These are phyloP conservation scores for Trifolium dubium DNA, from an alignment of 306 rosid species.

Conservation along the genomic window DNA sequence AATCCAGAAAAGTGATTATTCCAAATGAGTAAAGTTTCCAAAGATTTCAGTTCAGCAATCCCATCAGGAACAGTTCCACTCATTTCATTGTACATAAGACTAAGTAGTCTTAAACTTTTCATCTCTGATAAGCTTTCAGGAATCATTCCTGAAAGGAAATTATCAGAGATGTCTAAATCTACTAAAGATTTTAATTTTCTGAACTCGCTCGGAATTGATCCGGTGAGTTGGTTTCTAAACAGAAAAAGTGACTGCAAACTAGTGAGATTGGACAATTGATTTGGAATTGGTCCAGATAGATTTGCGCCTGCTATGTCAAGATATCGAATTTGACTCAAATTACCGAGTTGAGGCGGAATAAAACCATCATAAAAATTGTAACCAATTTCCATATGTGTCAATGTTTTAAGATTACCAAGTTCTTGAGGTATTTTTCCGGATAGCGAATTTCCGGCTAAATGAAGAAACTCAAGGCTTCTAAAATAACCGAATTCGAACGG, in stretches of 20 bases:
- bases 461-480: conserved; percentile 76
- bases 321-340: conserved; percentile 78
- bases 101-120: conserved; percentile 68
- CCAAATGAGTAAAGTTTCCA: conserved; percentile 90
- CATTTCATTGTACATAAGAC: conserved; percentile 90
- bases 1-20: conserved; percentile 72
- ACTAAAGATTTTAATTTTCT: conserved; percentile 54
- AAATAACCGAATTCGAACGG: conserved; percentile 84
- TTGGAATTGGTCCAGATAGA: conserved; percentile 75
- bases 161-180: conserved; percentile 87
- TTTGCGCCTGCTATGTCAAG: conserved; percentile 92
- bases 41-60: conserved; percentile 75
- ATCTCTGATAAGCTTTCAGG: conserved; percentile 76
- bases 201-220: conserved; percentile 70
- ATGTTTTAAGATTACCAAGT: conserved; percentile 81
- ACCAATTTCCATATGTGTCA: conserved; percentile 93
- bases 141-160: conserved; percentile 75
- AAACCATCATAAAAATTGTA: conserved; percentile 69
- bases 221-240: conserved; percentile 76
- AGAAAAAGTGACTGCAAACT: conserved; percentile 76
- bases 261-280: conserved; percentile 73
- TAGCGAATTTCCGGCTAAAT: conserved; percentile 85
- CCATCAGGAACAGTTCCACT: conserved; percentile 70
- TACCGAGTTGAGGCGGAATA: conserved; percentile 76
- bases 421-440: conserved; percentile 74